Evolutionary conservation across 345 rosid genomes (phyloP), one percentile per base, ranked within the genome.

Genomic region (Turritis glabra): DNA sequence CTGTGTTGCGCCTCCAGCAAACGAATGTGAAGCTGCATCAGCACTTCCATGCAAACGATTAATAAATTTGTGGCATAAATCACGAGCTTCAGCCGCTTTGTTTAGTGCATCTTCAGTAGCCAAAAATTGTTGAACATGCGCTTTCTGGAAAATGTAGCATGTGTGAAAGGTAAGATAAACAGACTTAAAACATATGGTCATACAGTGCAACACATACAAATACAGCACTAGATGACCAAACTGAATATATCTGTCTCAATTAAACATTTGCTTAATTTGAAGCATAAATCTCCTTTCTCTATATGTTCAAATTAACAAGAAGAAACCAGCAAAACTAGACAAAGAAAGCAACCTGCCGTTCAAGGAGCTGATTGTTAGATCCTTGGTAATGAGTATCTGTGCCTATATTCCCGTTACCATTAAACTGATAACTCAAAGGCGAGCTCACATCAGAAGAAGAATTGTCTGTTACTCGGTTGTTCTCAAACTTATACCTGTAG

Each of bases 61-160:
- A 68, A 88, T 77, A 79, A 89, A 89, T 77, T 83, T 89, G 52
- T 86, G 86, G 78, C 84, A 87, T 58, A 87, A 80, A 70, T 85
- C 84, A 78, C 92, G 87, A 64, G 98, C 94, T 82, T 91, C 96
- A 26, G 88, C 88, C 78, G 96, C 90, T 86, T 88, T 93, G 83
- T 89, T 91, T 44, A 86, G 80, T 50, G 98, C 90, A 83, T 89
- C 96, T 84, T 93, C 96, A 80, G 97, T 91, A 41, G 94, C 97
- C 81, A 91, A 78, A 87, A 93, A 91, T 81, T 91, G 98, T 76
- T 93, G 93, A 73, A 91, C 96, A 79, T 93, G 97, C 47, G 97
- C 98, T 85, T 93, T 89, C 88, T 94, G 97, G 46, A 73, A 23
- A 74, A 5, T 30, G 33, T 73, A 73, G 73, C 37, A 23, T 48